Percentiles rank a stretch among this genome's conserved stretches.
phyloP scores from a whole-genome alignment of 2,329 filamentous ascomycete genomes.

The Fusarium sp. region DNA sequence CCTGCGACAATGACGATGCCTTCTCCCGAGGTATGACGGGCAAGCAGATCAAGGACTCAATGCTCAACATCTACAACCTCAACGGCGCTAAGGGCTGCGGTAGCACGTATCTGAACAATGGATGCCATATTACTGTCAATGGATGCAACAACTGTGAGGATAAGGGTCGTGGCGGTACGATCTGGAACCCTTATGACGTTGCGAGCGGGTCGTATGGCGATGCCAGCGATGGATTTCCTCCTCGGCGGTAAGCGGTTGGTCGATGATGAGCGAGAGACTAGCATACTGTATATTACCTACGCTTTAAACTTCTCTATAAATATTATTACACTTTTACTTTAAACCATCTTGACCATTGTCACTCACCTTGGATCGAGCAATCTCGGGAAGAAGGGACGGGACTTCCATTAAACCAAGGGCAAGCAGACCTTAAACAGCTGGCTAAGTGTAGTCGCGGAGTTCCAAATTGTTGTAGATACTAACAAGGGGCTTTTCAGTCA shows the following conservation, averaged over 20 bases:
- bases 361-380: neutral
- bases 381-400: neutral
- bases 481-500: neutral
- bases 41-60: constrained; percentile 21
- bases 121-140: constrained; percentile 15
- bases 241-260: neutral
- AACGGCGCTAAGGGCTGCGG: constrained; percentile 19
- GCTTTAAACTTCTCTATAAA: neutral
- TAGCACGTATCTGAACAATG: constrained; percentile 13
- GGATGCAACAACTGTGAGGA: constrained; percentile 22
- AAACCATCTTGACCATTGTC: neutral
- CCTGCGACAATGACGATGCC: constrained; percentile 11
- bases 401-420: neutral
- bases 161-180: neutral
- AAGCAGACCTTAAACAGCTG: neutral
- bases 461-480: neutral
- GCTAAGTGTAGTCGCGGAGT: neutral
- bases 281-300: neutral
- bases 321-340: neutral
- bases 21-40: constrained; percentile 19
- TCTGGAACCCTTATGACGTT: constrained; percentile 13
- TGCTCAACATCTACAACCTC: constrained; percentile 20
- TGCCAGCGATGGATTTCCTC: constrained; percentile 15
- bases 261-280: neutral
- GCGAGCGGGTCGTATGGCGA: neutral